These are phyloP conservation scores for Aureobasidium sp. DNA, from an alignment of 2,329 filamentous ascomycete species.

Conservation along the genomic window DNA sequence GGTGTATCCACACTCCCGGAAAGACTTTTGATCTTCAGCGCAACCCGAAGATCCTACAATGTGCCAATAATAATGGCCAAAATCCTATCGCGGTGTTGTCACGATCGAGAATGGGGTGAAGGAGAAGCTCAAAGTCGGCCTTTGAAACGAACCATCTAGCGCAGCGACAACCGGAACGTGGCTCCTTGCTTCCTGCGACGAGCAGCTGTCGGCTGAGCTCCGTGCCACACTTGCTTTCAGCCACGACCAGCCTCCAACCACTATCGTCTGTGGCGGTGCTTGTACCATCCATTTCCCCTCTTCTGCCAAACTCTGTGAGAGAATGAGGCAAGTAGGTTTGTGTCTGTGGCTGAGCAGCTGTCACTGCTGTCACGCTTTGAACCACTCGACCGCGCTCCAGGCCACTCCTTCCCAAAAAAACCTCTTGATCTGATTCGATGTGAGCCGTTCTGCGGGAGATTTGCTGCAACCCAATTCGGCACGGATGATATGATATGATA, in stretches of 20 bases:
- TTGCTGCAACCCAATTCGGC: slow-evolving; percentile 4
- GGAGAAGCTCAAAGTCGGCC: neutral
- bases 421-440: neutral
- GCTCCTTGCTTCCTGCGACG: neutral
- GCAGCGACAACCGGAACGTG: neutral
- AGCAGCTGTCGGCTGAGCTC: neutral
- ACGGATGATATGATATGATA: neutral
- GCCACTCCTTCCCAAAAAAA: neutral
- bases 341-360: slow-evolving; percentile 9
- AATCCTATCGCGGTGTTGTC: neutral
- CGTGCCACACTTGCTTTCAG: neutral
- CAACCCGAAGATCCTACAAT: neutral
- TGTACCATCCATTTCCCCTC: neutral
- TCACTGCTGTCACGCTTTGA: slow-evolving; percentile 1
- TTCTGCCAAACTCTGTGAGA: neutral
- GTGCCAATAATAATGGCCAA: neutral
- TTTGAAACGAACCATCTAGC: slow-evolving; percentile 1
- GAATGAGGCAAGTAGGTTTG: neutral
- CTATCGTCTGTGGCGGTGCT: slow-evolving; percentile 1
- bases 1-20: slow-evolving; percentile 1
- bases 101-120: neutral
- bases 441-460: neutral
- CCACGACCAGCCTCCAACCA: neutral
- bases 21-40: neutral
- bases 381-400: neutral